These are phyloP conservation scores for Aspergillus hiratsukae DNA, from an alignment of 2,329 filamentous ascomycete species.

Conservation along the genomic window DNA sequence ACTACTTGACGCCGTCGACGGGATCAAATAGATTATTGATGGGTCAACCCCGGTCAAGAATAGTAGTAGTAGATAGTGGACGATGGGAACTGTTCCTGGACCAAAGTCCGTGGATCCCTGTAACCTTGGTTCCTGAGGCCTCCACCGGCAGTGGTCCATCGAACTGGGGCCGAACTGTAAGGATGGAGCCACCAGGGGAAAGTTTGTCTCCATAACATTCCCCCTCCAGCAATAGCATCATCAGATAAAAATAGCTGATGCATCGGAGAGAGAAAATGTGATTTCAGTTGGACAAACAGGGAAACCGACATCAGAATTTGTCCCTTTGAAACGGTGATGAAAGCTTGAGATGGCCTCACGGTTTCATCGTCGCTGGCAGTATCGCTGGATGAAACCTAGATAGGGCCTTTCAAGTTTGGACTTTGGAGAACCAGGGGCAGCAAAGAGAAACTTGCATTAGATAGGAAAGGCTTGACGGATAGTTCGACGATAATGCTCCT, in stretches of 20 bases:
- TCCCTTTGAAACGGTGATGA: not conserved
- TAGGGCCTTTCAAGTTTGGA: not conserved
- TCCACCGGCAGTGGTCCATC: not conserved
- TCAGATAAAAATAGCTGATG: not conserved
- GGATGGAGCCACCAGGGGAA: not conserved
- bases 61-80: not conserved
- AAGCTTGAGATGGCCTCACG: not conserved
- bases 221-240: not conserved
- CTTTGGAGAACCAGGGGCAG: not conserved
- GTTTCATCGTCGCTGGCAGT: not conserved
- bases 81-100: conserved; percentile 11
- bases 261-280: not conserved
- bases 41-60: not conserved
- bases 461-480: not conserved
- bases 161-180: not conserved
- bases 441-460: not conserved
- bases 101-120: conserved; percentile 3
- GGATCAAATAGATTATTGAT: not conserved
- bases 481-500: not conserved
- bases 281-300: not conserved
- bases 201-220: not conserved
- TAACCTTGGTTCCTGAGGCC: conserved; percentile 11
- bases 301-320: not conserved
- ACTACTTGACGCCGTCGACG: too few relatives aligned
- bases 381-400: not conserved